Conservation (phyloP, 495 filamentous ascomycete genomes). For the Penicillium cosmopolitanum region DNA sequence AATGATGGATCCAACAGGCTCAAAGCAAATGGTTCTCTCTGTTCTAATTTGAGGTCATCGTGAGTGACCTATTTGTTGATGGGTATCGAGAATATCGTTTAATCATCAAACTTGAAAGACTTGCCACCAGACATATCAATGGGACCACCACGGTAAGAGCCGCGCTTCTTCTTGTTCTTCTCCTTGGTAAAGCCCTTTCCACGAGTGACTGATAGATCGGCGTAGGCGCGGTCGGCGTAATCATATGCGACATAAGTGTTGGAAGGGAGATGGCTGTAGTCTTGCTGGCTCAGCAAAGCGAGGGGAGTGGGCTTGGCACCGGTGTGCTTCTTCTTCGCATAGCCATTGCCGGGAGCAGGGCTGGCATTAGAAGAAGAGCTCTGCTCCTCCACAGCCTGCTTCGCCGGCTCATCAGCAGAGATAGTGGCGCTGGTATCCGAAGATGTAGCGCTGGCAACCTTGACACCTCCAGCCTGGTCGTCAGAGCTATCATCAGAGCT, state of each 20-base stretch:
- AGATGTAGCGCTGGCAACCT: conserved; percentile 20
- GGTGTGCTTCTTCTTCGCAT: conserved; percentile 54
- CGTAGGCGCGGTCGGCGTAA: conserved; percentile 84
- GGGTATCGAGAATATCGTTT: conserved; percentile 25
- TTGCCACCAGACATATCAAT: conserved; percentile 72
- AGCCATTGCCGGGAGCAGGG: conserved; percentile 48
- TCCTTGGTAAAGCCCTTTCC: conserved; percentile 99
- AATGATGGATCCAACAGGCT: neutral
- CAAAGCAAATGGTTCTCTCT: neutral
- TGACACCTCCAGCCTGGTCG: conserved; percentile 20
- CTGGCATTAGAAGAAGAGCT: conserved; percentile 45
- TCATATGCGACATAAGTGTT: conserved; percentile 83
- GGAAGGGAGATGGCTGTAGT: conserved; percentile 30
- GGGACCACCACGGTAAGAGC: conserved; percentile 80
- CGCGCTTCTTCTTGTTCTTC: conserved; percentile 94
- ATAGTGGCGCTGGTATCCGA: conserved; percentile 40
- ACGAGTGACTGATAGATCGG: conserved; percentile 85
- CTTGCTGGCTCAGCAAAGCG: conserved; percentile 45
- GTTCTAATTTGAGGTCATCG: neutral
- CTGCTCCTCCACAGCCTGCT: conserved; percentile 34
- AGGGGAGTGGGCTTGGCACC: conserved; percentile 51
- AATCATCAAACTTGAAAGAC: conserved; percentile 88
- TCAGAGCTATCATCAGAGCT: conserved; percentile 26
- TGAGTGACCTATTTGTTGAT: neutral
- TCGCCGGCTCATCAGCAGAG: conserved; percentile 35